phyloP scores from a whole-genome alignment of 371 early-diverging fungal genomes.

The Zancudomyces culisetae region DNA sequence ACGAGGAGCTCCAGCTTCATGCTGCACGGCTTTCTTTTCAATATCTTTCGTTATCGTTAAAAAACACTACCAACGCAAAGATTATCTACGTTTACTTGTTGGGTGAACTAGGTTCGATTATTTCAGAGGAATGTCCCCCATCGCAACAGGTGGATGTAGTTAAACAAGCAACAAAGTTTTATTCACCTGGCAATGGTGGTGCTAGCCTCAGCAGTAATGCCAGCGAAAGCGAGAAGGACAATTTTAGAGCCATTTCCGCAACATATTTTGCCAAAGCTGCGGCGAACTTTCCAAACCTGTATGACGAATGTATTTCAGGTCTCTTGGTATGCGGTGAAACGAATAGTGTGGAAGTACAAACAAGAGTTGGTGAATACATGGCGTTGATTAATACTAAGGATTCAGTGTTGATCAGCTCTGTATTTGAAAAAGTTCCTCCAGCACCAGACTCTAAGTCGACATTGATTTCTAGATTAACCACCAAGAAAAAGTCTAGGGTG shows the following conservation, averaged over 20 bases:
- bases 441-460: constrained; percentile 88
- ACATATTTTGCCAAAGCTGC: constrained; percentile 86
- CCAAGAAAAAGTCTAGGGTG: constrained; percentile 67
- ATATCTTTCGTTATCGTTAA: constrained; percentile 63
- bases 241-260: constrained; percentile 65
- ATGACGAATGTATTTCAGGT: constrained; percentile 59
- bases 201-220: no score
- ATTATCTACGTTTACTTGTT: constrained; percentile 90
- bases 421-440: constrained; percentile 94
- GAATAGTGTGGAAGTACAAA: constrained; percentile 84
- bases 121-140: constrained; percentile 59
- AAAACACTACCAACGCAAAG: constrained; percentile 58
- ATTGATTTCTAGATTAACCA: constrained; percentile 52
- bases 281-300: constrained; percentile 92
- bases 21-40: constrained; percentile 69
- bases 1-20: constrained; percentile 83
- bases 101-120: constrained; percentile 90
- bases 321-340: constrained; percentile 71
- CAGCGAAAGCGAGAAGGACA: constrained; percentile 48
- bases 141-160: constrained; percentile 82
- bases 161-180: constrained; percentile 66
- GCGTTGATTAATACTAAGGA: constrained; percentile 58
- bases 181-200: no score
- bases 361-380: constrained; percentile 89
- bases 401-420: constrained; percentile 72